Conservation (phyloP, 495 filamentous ascomycete species). For the Trichoderma asperelloides region DNA sequence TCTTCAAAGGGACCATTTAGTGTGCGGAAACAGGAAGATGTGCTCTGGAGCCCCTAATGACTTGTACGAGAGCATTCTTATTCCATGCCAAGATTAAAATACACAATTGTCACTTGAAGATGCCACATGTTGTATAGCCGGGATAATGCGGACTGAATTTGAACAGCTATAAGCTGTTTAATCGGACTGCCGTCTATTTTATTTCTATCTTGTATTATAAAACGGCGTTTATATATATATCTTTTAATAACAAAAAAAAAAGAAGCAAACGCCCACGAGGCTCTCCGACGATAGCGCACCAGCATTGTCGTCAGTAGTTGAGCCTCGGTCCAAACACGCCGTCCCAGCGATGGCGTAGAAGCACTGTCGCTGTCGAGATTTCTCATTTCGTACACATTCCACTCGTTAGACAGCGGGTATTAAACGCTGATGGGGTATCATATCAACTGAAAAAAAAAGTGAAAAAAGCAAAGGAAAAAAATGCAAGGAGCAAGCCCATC, state of each 20-base stretch:
- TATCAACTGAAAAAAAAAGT: constrained; percentile 17
- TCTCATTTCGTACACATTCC: constrained; percentile 1
- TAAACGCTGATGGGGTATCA: constrained; percentile 53
- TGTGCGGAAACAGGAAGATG: no score
- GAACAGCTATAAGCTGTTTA: neutral
- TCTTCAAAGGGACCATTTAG: no score
- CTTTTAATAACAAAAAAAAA: constrained; percentile 8
- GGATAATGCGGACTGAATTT: no score
- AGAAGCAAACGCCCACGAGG: constrained; percentile 42
- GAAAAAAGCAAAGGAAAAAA: constrained; percentile 15
- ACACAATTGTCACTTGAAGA: no score
- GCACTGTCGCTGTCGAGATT: constrained; percentile 46
- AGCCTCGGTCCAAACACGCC: constrained; percentile 43
- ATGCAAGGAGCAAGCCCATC: no score
- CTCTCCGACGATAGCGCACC: constrained; percentile 43
- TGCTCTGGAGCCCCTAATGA: no score
- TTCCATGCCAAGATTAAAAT: no score
- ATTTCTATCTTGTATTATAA: neutral
- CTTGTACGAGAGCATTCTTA: no score
- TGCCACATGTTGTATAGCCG: no score
- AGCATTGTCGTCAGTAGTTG: constrained; percentile 41
- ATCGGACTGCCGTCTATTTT: neutral
- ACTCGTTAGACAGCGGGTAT: constrained; percentile 36
- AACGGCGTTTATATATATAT: neutral
- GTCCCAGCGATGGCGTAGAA: constrained; percentile 51